Percentiles rank a stretch among this genome's conserved stretches.
Evolutionary conservation across 352 stramenopile genomes (phyloP).

Genomic region (Pythium aristosporum): DNA sequence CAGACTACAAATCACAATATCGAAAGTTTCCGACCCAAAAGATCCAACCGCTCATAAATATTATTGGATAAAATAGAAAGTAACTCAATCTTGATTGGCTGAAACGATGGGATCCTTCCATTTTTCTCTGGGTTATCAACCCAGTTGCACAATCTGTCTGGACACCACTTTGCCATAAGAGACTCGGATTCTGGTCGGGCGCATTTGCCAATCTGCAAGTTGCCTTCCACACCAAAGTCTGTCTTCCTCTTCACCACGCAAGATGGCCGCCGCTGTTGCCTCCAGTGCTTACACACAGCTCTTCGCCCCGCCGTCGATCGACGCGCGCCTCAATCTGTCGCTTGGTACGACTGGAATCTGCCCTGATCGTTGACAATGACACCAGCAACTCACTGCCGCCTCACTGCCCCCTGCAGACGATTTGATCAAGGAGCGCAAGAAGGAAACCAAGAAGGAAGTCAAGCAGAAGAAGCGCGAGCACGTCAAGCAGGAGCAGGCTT

Average conservation of each 20-base stretch:
- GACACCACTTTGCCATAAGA: not conserved
- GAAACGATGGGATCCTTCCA: not conserved
- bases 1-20: not conserved
- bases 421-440: slow-evolving; percentile 69
- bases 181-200: not conserved
- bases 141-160: slow-evolving; percentile 2
- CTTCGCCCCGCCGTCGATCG: slow-evolving; percentile 19
- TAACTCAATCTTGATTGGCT: slow-evolving; percentile 3
- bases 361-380: slow-evolving; percentile 7
- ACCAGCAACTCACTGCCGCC: not conserved
- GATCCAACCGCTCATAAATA: not conserved
- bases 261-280: slow-evolving; percentile 2
- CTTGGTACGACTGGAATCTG: slow-evolving; percentile 21
- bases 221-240: not conserved
- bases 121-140: not conserved
- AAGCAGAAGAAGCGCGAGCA: slow-evolving; percentile 52
- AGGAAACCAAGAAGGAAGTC: slow-evolving; percentile 61
- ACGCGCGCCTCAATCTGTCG: slow-evolving; percentile 26
- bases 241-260: not conserved
- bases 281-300: slow-evolving; percentile 10
- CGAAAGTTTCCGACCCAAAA: slow-evolving; percentile 7
- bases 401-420: slow-evolving; percentile 33
- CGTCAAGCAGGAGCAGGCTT: slow-evolving; percentile 26
- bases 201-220: slow-evolving; percentile 10
- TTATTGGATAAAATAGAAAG: not conserved